A percentile compares a stretch with the other conserved stretches of the same genome.
These are phyloP conservation scores for Microsporum canis DNA, from an alignment of 2,329 filamentous ascomycete genomes.

Conservation along the genomic window DNA sequence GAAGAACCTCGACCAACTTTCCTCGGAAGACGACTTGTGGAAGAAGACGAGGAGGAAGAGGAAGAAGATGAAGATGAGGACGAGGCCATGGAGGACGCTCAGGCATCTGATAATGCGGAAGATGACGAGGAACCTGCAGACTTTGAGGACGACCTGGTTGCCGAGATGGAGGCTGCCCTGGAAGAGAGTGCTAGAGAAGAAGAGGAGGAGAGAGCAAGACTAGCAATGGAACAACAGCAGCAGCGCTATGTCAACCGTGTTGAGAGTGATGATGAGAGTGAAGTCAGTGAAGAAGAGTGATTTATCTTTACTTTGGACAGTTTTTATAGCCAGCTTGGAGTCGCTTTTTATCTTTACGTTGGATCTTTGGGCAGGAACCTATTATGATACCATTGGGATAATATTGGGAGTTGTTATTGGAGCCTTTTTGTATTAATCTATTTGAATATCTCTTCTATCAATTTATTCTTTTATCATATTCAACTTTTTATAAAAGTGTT, in stretches of 20 bases:
- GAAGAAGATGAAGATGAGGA: constrained; percentile 14
- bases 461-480: background rate
- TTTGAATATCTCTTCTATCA: background rate
- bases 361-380: background rate
- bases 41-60: constrained; percentile 14
- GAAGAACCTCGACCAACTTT: constrained; percentile 30
- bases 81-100: constrained; percentile 20
- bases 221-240: constrained; percentile 21
- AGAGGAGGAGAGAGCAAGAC: constrained; percentile 30
- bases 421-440: background rate
- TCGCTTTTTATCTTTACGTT: background rate
- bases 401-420: background rate
- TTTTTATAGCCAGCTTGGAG: background rate
- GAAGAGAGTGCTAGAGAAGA: constrained; percentile 33
- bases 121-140: constrained; percentile 22
- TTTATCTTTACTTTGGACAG: background rate
- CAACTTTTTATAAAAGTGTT: background rate
- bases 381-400: constrained; percentile 1
- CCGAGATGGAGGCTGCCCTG: constrained; percentile 47
- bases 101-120: constrained; percentile 10
- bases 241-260: constrained; percentile 20
- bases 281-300: constrained; percentile 54
- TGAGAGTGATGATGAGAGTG: constrained; percentile 47
- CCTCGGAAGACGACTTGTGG: constrained; percentile 17
- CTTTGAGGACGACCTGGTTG: constrained; percentile 45